A percentile compares a stretch with the other conserved stretches of the same genome.
Evolutionary conservation across 257 asterid species (phyloP).

Genomic region (Jaltomata sinuosa): DNA sequence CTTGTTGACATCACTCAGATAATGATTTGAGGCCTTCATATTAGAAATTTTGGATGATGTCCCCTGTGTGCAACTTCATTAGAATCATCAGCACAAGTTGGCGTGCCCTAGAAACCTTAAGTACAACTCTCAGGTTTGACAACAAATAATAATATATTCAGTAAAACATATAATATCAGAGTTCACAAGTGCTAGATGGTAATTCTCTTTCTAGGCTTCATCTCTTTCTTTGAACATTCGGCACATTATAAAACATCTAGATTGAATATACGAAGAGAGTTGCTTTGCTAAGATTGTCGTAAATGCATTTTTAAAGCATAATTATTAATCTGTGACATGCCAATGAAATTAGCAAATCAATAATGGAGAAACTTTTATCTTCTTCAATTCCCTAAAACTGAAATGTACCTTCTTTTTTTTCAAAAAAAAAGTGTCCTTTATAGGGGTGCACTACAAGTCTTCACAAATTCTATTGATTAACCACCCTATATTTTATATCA

Average conservation of each 20-base stretch:
- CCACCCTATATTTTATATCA: neutral
- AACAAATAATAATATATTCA: neutral
- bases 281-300: constrained; percentile 52
- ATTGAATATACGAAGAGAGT: constrained; percentile 46
- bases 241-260: constrained; percentile 47
- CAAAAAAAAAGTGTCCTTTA: no score
- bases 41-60: neutral
- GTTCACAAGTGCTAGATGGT: no score
- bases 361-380: neutral
- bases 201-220: neutral
- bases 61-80: neutral
- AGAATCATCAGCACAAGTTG: neutral
- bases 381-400: neutral
- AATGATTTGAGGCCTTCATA: neutral
- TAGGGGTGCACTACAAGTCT: no score
- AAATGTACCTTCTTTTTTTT: neutral
- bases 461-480: neutral
- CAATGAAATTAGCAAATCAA: neutral
- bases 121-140: neutral
- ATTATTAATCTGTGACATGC: constrained; percentile 49
- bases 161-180: neutral
- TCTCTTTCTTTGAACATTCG: neutral
- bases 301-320: constrained; percentile 61
- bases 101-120: neutral
- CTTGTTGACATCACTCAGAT: neutral